Conservation (phyloP, 257 asterid species). For the Nicotiana otophora region DNA sequence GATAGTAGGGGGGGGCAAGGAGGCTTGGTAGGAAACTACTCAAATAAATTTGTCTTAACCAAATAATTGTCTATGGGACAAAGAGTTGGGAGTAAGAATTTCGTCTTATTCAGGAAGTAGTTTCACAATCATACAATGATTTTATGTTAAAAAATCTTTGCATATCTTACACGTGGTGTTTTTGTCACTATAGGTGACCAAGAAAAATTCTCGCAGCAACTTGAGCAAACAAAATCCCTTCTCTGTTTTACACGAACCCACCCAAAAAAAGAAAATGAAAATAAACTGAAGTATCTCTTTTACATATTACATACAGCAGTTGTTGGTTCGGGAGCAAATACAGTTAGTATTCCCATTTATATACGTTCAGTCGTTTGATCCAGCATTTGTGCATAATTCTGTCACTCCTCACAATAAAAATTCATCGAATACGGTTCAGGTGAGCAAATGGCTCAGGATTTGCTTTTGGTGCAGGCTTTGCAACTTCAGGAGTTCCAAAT, state of each 20-base stretch:
- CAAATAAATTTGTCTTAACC: neutral
- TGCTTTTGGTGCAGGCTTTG: conserved; percentile 40
- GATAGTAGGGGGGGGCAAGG: too few relatives aligned
- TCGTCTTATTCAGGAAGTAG: neutral
- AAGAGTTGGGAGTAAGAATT: neutral
- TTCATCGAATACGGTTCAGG: conserved; percentile 34
- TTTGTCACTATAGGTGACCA: neutral
- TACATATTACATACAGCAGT: neutral
- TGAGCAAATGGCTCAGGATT: conserved; percentile 38
- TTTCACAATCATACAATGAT: neutral
- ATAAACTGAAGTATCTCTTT: neutral
- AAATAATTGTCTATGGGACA: neutral
- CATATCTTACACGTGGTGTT: neutral
- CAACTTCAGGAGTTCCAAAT: conserved; percentile 48
- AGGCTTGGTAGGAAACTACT: neutral
- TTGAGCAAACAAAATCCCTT: neutral
- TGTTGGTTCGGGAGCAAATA: neutral
- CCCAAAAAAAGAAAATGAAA: neutral
- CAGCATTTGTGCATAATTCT: neutral
- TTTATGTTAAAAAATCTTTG: neutral
- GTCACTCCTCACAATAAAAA: neutral
- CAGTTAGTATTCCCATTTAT: too few relatives aligned
- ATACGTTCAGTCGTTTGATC: too few relatives aligned
- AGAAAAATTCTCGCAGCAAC: neutral
- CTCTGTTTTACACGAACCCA: neutral